Evolutionary conservation across 306 rosid genomes (phyloP).

Genomic region (Rosa chinensis): DNA sequence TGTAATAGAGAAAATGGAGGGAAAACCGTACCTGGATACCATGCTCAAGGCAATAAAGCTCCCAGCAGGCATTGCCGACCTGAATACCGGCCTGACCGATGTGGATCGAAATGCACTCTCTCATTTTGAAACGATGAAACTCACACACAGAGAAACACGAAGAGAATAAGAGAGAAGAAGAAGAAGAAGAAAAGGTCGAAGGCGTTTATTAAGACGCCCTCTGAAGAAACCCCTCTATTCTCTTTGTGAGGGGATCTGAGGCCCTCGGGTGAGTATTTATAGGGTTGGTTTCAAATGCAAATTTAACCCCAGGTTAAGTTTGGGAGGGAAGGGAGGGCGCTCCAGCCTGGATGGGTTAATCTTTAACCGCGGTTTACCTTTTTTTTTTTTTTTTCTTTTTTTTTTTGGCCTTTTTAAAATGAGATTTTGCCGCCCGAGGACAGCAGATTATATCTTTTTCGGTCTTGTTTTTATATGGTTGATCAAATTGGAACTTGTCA

Average conservation of each 20-base stretch:
- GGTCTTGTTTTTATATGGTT: too few species aligned
- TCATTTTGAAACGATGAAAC: conserved; percentile 45
- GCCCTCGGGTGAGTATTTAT: conserved; percentile 10
- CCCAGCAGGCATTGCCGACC: conserved; percentile 99
- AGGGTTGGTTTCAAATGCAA: not conserved
- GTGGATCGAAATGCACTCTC: conserved; percentile 94
- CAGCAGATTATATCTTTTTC: not conserved
- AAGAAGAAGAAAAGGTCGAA: conserved; percentile 23
- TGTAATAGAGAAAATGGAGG: not conserved
- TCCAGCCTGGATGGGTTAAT: not conserved
- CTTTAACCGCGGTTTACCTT: not conserved
- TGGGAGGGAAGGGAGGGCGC: not conserved
- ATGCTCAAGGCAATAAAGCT: conserved; percentile 92
- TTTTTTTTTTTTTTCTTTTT: not conserved
- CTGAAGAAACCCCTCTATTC: conserved; percentile 16
- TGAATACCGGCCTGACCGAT: conserved; percentile 98
- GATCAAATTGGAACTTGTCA: too few species aligned
- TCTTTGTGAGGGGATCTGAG: not conserved
- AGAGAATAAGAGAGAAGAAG: not conserved
- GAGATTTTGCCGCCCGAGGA: not conserved
- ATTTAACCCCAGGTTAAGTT: not conserved
- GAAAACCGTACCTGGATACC: conserved; percentile 63
- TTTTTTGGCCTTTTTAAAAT: not conserved
- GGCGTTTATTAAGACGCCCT: conserved; percentile 91
- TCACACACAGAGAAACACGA: not conserved